These are phyloP conservation scores for Sporisorium iseilematis-ciliati DNA, from an alignment of 1,284 basidiomycete species.

Conservation along the genomic window DNA sequence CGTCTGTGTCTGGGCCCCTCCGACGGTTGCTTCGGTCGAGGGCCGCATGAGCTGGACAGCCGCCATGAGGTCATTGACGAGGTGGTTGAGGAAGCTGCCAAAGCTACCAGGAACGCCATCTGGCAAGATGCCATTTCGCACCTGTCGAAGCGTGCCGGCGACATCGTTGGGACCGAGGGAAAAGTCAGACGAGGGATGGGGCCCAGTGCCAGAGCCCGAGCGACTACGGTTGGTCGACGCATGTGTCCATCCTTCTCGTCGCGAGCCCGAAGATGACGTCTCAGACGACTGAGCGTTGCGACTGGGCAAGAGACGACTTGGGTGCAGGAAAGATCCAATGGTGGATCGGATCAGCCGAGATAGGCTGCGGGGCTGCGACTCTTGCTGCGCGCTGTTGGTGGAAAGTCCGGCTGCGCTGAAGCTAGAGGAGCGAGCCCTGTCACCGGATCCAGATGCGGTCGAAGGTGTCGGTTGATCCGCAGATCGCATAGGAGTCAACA, in stretches of 20 bases:
- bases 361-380: constrained; percentile 18
- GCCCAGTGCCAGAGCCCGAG: not conserved
- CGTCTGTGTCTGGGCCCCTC: constrained; percentile 15
- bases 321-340: constrained; percentile 30
- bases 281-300: constrained; percentile 12
- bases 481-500: constrained; percentile 11
- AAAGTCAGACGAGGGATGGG: constrained; percentile 17
- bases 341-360: constrained; percentile 40
- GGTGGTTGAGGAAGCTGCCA: constrained; percentile 60
- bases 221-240: not conserved
- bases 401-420: constrained; percentile 13
- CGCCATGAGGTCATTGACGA: constrained; percentile 56
- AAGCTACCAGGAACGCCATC: constrained; percentile 61
- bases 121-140: constrained; percentile 48
- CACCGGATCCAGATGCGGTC: not conserved
- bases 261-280: not conserved
- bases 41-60: constrained; percentile 55
- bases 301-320: constrained; percentile 28
- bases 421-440: constrained; percentile 9
- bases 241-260: constrained; percentile 13
- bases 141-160: constrained; percentile 46
- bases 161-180: constrained; percentile 52
- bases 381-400: constrained; percentile 6
- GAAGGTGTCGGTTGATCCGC: constrained; percentile 11
- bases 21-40: constrained; percentile 18